phyloP scores from a whole-genome alignment of 192 early-diverging fungal species.

The Linnemannia exigua region DNA sequence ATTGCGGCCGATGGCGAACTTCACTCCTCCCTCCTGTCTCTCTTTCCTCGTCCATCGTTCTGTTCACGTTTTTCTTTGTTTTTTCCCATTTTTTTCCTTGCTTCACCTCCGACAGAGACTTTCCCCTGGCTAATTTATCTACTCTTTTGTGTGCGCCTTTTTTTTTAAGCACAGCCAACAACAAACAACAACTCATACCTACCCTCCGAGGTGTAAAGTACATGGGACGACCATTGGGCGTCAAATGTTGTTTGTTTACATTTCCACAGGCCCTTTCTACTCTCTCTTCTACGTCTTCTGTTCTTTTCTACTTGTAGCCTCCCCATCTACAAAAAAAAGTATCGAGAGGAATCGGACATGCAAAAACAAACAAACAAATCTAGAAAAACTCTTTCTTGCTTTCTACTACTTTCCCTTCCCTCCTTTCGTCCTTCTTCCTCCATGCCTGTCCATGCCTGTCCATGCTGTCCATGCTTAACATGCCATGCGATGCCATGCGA shows the following conservation, averaged over 20 bases:
- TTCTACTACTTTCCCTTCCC: too few species aligned
- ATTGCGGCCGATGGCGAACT: not conserved
- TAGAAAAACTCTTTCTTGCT: not conserved
- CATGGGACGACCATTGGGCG: not conserved
- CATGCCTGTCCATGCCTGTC: too few species aligned
- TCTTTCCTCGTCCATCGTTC: not conserved
- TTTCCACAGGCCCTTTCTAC: not conserved
- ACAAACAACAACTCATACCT: not conserved
- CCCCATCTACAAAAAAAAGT: not conserved
- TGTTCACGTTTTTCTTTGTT: not conserved
- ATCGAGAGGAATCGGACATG: not conserved
- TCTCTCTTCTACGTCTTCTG: not conserved
- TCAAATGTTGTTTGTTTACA: not conserved
- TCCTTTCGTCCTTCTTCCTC: too few species aligned
- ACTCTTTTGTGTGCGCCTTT: not conserved
- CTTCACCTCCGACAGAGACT: not conserved
- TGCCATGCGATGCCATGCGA: too few species aligned
- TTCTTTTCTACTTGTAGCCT: not conserved
- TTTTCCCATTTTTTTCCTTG: not conserved
- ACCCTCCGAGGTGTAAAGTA: too few species aligned
- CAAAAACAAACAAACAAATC: conserved; percentile 8
- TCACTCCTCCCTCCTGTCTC: conserved; percentile 1
- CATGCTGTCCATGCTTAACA: too few species aligned
- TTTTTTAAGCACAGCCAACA: conserved; percentile 3
- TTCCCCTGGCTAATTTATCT: not conserved